phyloP scores from a whole-genome alignment of 768 basidiomycete species.

The Hemileccinum rubropunctum region DNA sequence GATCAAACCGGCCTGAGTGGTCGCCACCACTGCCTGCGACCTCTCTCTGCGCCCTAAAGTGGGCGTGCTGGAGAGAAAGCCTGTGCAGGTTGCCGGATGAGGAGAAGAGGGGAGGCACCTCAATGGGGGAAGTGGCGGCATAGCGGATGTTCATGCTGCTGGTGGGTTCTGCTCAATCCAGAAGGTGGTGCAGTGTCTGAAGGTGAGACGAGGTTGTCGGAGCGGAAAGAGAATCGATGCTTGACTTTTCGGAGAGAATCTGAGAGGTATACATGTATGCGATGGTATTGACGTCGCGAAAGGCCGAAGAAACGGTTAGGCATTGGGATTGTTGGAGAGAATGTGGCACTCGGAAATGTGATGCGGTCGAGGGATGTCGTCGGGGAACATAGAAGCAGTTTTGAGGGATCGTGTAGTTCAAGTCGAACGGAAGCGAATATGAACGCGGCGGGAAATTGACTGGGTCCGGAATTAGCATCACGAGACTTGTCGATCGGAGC shows the following conservation, averaged over 20 bases:
- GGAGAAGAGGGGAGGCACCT: no score
- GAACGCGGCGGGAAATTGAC: background rate
- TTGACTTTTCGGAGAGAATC: background rate
- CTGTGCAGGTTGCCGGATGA: background rate
- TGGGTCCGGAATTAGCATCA: background rate
- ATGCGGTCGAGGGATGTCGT: background rate
- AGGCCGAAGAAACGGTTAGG: background rate
- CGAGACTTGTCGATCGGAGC: background rate
- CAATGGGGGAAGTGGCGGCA: background rate
- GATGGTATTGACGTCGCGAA: background rate
- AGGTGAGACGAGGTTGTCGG: background rate
- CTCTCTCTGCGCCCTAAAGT: background rate
- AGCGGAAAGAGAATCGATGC: background rate
- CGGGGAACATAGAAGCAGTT: background rate
- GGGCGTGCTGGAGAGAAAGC: background rate
- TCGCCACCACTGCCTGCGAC: background rate
- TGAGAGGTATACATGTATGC: background rate
- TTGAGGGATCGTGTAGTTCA: background rate
- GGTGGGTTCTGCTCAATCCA: background rate
- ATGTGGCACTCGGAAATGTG: background rate
- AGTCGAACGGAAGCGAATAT: background rate
- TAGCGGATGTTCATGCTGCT: background rate
- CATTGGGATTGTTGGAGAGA: background rate
- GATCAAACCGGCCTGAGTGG: background rate
- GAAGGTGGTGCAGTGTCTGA: background rate